Evolutionary conservation across 1,284 basidiomycete genomes (phyloP).

Genomic region (Austroboletus olivaceoglutinosus): DNA sequence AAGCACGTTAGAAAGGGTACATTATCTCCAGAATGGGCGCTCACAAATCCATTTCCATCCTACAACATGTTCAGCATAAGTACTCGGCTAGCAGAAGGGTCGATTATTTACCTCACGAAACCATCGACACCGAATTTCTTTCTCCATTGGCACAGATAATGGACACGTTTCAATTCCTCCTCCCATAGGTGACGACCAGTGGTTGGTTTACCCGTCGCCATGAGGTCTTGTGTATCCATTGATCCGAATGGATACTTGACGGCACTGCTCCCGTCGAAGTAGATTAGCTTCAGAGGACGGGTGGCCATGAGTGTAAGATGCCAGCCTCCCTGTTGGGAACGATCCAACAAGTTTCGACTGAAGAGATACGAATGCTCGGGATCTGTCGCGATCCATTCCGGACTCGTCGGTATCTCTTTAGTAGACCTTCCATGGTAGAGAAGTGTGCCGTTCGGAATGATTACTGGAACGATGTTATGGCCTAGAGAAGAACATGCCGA

Average conservation of each 20-base stretch:
- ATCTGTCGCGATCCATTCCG: conserved; percentile 45
- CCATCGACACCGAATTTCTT: conserved; percentile 36
- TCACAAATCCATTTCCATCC: conserved; percentile 53
- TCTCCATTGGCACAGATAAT: conserved; percentile 38
- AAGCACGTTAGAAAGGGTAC: neutral
- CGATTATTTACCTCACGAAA: conserved; percentile 35
- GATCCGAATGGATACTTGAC: conserved; percentile 37
- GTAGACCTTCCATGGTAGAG: conserved; percentile 39
- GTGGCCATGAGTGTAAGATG: conserved; percentile 38
- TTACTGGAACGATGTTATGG: conserved; percentile 44
- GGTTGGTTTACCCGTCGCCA: conserved; percentile 35
- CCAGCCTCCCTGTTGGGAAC: conserved; percentile 31
- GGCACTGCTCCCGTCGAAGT: conserved; percentile 45
- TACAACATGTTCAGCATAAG: conserved; percentile 10
- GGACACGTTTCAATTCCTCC: conserved; percentile 33
- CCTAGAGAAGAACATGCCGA: conserved; percentile 18
- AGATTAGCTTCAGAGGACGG: conserved; percentile 40
- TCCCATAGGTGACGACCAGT: conserved; percentile 7
- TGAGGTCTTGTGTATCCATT: conserved; percentile 44
- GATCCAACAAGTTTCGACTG: conserved; percentile 16
- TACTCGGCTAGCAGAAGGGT: neutral
- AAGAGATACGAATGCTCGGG: conserved; percentile 45
- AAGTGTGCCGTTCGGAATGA: conserved; percentile 40
- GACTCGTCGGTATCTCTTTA: conserved; percentile 28
- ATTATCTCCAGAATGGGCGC: conserved; percentile 9